Evolutionary conservation across 257 asterid species (phyloP).

Genomic region (Solanum chiquidenum): DNA sequence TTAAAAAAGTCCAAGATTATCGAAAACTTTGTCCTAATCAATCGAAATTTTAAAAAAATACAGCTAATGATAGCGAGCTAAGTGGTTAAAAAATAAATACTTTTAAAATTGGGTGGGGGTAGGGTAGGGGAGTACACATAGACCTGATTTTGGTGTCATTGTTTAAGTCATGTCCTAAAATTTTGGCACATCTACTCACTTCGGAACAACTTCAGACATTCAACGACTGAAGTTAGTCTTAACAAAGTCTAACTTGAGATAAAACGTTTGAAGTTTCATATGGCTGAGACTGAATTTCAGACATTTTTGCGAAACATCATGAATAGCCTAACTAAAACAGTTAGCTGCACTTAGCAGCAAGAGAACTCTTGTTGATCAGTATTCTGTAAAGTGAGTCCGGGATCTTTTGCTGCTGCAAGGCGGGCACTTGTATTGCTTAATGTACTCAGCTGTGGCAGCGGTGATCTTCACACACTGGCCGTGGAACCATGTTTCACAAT

Average conservation of each 20-base stretch:
- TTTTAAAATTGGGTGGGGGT: neutral
- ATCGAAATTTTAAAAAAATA: neutral
- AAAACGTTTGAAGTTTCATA: neutral
- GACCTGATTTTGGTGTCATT: neutral
- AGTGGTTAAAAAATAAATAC: neutral
- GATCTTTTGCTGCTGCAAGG: conserved; percentile 66
- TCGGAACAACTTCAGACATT: neutral
- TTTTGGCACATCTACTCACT: neutral
- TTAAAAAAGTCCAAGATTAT: neutral
- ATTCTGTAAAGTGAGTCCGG: conserved; percentile 20
- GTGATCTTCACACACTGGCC: conserved; percentile 88
- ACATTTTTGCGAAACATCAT: neutral
- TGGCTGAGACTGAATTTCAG: neutral
- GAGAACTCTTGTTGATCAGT: neutral
- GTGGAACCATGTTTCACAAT: conserved; percentile 81
- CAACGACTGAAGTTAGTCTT: neutral
- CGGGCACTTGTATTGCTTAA: conserved; percentile 79
- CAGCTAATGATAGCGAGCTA: neutral
- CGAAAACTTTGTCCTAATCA: neutral
- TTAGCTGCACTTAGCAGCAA: neutral
- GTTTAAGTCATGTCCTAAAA: neutral
- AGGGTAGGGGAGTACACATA: neutral
- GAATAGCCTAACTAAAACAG: neutral
- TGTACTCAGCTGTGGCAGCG: conserved; percentile 64
- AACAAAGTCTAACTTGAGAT: neutral